phyloP scores from a whole-genome alignment of 2,329 filamentous ascomycete genomes.

The Pseudogymnoascus sp. region DNA sequence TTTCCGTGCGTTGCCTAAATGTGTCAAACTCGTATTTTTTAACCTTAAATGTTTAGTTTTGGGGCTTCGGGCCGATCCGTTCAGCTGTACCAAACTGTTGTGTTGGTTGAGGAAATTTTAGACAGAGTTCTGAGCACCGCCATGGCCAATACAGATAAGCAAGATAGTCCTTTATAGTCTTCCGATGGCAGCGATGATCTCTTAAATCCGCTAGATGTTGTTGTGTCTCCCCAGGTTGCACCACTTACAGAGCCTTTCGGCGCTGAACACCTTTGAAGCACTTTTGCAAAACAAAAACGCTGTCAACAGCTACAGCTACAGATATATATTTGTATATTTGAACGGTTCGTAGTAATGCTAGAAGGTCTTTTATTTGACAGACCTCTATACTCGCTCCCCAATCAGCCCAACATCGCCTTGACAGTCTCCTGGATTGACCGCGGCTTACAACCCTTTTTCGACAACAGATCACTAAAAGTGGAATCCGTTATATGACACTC shows the following conservation, averaged over 20 bases:
- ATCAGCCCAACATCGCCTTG: slow-evolving; percentile 15
- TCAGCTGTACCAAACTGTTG: background rate
- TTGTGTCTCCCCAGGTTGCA: background rate
- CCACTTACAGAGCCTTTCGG: background rate
- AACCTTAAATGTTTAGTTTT: background rate
- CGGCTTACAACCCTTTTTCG: slow-evolving; percentile 10
- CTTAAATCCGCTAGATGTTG: background rate
- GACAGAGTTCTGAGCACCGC: background rate
- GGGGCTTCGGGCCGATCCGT: slow-evolving; percentile 4
- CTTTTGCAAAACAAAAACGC: background rate
- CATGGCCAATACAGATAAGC: background rate
- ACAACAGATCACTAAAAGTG: slow-evolving; percentile 18
- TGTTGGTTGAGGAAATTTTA: background rate
- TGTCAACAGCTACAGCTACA: background rate
- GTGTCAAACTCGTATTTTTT: background rate
- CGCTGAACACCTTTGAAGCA: background rate
- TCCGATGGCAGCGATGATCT: background rate
- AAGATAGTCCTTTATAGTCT: background rate
- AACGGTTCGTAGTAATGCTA: background rate
- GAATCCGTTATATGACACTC: slow-evolving; percentile 20
- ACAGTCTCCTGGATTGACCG: slow-evolving; percentile 19
- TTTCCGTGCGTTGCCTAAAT: background rate
- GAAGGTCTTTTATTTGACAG: background rate
- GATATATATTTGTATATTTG: background rate
- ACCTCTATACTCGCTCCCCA: background rate